phyloP scores from a whole-genome alignment of 148 eudicot genomes.

The Polygonum aviculare region DNA sequence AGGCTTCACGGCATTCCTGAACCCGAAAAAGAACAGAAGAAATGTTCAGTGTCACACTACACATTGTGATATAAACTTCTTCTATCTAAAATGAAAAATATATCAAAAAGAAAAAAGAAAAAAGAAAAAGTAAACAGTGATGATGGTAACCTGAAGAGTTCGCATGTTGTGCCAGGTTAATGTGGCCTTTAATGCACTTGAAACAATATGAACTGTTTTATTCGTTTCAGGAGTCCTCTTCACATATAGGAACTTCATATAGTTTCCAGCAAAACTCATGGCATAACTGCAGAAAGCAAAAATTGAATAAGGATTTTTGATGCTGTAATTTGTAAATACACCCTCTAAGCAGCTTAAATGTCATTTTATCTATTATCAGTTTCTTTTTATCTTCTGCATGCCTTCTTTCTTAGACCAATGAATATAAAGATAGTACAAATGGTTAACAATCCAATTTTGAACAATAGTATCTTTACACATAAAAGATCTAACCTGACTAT shows the following conservation, averaged over 20 bases:
- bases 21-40: slow-evolving; percentile 1
- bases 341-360: no score
- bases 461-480: no score
- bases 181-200: slow-evolving; percentile 86
- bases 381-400: neutral
- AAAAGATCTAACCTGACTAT: no score
- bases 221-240: slow-evolving; percentile 74
- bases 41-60: neutral
- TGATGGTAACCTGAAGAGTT: slow-evolving; percentile 78
- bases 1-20: slow-evolving; percentile 97
- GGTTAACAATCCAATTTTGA: no score
- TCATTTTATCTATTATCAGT: neutral
- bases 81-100: neutral
- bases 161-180: slow-evolving; percentile 94
- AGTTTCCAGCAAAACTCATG: slow-evolving; percentile 87
- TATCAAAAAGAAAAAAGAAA: no score
- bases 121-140: neutral
- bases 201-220: slow-evolving; percentile 70
- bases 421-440: neutral
- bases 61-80: neutral
- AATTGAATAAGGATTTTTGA: neutral
- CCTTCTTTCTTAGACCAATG: neutral
- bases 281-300: slow-evolving; percentile 56
- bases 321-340: neutral
- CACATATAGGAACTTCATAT: slow-evolving; percentile 64